Base-by-base conservation (phyloP, 2,329 filamentous ascomycete genomes). In the Nothophaeocryptopus gaeumannii region DNA sequence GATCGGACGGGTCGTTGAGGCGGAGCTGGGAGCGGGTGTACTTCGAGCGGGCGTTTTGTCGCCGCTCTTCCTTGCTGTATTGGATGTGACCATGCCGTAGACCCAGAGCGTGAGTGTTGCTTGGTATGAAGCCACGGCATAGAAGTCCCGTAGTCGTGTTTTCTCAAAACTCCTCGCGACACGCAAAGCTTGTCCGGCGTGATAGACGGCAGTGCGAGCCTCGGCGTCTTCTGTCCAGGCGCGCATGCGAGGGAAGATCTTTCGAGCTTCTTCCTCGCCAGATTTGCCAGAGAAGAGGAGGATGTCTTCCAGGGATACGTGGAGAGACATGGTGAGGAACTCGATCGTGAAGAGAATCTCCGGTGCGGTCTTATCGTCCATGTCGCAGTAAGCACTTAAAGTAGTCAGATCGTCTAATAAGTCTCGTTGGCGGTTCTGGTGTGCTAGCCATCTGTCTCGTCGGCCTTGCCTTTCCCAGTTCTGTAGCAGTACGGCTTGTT, bases 41-140 rank as follows among this genome's bases (percentile, higher is more conserved):
- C 32, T 30, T 32, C 30, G 32, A 7, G 32, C 15, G 1, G 56
- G 56, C 15, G 52, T 58, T 11, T 55, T 45, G 5, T 53, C 40
- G 5, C 58, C 60, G 43, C 57, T 59, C 26, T 53, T 55, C 8
- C 56, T 77, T 73, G 3, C 82, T 65, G 9, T 66, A 57, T 31
- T 63, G 3, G 68, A 69, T n/a, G 71, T 70, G 15, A 63, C 63
- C 29, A 58, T 63, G 0, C 83, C 82, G 58, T 84, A 86, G 0
- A 79, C 78, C 85, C 85, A 89, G 8, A 88, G 67, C 1, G 80
- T 79, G 2, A 89, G 71, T 5, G 78, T 76, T 2, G 82, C 82
- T 59, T 88, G 83, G 60, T 86, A 85, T 0, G 86, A 74, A 0
- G 79, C 81, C 8, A 88, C 78, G 0, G 84, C 82, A 57, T 81